Evolutionary conservation across 352 stramenopile genomes (phyloP), one percentile per base, ranked within the genome.

Genomic region (Phytopythium delawarense): DNA sequence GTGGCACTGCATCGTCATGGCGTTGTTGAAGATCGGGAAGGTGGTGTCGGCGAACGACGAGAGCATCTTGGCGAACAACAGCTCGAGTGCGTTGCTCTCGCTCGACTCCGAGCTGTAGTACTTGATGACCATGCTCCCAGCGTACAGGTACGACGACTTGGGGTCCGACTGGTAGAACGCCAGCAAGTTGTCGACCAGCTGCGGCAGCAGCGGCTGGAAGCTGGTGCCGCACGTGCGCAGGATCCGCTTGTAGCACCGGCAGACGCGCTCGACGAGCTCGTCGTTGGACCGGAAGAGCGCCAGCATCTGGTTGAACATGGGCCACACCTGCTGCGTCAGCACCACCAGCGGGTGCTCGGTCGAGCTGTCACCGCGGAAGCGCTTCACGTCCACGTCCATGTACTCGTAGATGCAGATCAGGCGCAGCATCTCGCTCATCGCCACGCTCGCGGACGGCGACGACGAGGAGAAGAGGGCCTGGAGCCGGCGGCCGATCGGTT

Each of bases 371-470:
- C 64, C 57, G 44, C 64, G 21, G 54, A 60, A 60, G 16, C 70
- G 71, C n/a, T 58, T 72, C 48, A 58, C 60, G n/a, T 74, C 64
- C 23, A 89, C 63, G 16, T 78, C 66, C 16, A 93, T 67, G 45
- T 92, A 85, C 57, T 96, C 87, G 59, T 94, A 96, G 37, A 94
- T 72, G 67, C 83, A 89, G 44, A 96, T 89, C n/a, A 94, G 67
- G 4, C 87, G 83, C 44, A 92, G 62, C 51, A 96, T 66, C 46
- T 96, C 84, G 53, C 82, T 76, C 21, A 86, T 76, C 7, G 76
- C 78, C 5, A 79, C 57, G 13, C 75, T 78, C 1, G 81, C 71
- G 23, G 75, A 74, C 20, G 63, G 74, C 20, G 69, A 56, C 0
- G 65, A 69, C 1, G 76, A 75, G 0, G 72, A 59, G 51, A 91